Percentiles rank a stretch among this genome's conserved stretches.
These are phyloP conservation scores for Xylaria multiplex DNA, from an alignment of 2,329 filamentous ascomycete species.

Conservation along the genomic window DNA sequence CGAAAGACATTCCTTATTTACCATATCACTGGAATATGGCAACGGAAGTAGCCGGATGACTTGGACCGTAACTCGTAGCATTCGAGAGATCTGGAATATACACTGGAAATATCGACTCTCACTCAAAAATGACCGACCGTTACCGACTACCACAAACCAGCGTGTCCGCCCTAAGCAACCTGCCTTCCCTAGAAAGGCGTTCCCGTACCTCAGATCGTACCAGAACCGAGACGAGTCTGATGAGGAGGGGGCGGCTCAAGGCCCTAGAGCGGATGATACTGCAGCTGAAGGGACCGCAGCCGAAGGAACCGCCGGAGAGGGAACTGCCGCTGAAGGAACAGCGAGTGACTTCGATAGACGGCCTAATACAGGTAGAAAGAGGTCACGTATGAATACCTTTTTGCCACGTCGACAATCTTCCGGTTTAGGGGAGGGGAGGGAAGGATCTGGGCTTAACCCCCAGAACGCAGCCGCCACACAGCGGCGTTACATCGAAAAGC, in stretches of 20 bases:
- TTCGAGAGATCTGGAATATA: slow-evolving; percentile 90
- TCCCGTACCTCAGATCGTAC: slow-evolving; percentile 87
- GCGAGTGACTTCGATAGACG: slow-evolving; percentile 74
- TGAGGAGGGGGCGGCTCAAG: slow-evolving; percentile 68
- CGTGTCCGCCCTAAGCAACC: slow-evolving; percentile 82
- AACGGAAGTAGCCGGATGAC: slow-evolving; percentile 96
- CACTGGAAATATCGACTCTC: slow-evolving; percentile 94
- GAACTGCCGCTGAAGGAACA: slow-evolving; percentile 68
- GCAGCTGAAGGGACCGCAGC: slow-evolving; percentile 54
- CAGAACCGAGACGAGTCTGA: slow-evolving; percentile 82
- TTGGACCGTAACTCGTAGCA: slow-evolving; percentile 89
- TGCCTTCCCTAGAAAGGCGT: slow-evolving; percentile 86
- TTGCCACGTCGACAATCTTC: slow-evolving; percentile 65
- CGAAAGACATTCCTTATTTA: slow-evolving; percentile 83
- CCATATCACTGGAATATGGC: slow-evolving; percentile 94
- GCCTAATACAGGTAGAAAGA: slow-evolving; percentile 54
- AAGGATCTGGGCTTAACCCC: slow-evolving; percentile 54
- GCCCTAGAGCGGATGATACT: slow-evolving; percentile 52
- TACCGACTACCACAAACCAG: slow-evolving; percentile 72
- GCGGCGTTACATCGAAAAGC: slow-evolving; percentile 78
- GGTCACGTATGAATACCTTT: slow-evolving; percentile 64
- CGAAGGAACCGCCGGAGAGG: slow-evolving; percentile 57
- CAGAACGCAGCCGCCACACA: slow-evolving; percentile 65
- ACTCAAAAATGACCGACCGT: slow-evolving; percentile 83
- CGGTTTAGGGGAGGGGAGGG: slow-evolving; percentile 58